Evolutionary conservation across 1,284 basidiomycete species (phyloP).

Genomic region (Sutorius eximius): DNA sequence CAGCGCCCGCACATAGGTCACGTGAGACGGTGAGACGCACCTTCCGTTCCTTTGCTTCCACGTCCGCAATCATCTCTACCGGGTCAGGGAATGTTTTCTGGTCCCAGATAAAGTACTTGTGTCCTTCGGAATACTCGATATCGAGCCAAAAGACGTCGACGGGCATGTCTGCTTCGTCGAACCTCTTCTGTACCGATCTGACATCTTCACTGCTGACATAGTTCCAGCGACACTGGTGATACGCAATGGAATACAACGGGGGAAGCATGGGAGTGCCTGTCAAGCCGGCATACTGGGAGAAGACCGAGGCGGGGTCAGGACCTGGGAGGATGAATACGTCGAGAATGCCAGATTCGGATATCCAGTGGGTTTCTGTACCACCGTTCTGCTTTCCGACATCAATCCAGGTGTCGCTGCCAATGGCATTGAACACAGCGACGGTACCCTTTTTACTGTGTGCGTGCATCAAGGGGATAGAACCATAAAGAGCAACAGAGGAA

Average conservation of each 20-base stretch:
- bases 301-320: slow-evolving; percentile 78
- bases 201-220: slow-evolving; percentile 92
- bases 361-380: slow-evolving; percentile 86
- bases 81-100: slow-evolving; percentile 91
- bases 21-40: slow-evolving; percentile 39
- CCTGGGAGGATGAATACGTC: slow-evolving; percentile 94
- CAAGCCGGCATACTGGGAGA: slow-evolving; percentile 82
- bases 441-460: slow-evolving; percentile 86
- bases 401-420: slow-evolving; percentile 94
- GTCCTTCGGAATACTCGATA: slow-evolving; percentile 93
- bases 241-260: slow-evolving; percentile 88
- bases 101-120: slow-evolving; percentile 99
- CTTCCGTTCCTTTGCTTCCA: slow-evolving; percentile 86
- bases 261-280: slow-evolving; percentile 89
- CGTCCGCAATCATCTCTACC: slow-evolving; percentile 87
- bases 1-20: not conserved
- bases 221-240: slow-evolving; percentile 99
- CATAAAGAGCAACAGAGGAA: slow-evolving; percentile 90
- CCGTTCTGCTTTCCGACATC: slow-evolving; percentile 65
- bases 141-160: slow-evolving; percentile 99
- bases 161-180: slow-evolving; percentile 93
- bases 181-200: slow-evolving; percentile 80
- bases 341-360: slow-evolving; percentile 94
- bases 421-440: slow-evolving; percentile 89
- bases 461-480: slow-evolving; percentile 90